A percentile compares a stretch with the other conserved stretches of the same genome.
These are phyloP conservation scores for Achaetomium macrosporum DNA, from an alignment of 2,329 filamentous ascomycete species.

Conservation along the genomic window DNA sequence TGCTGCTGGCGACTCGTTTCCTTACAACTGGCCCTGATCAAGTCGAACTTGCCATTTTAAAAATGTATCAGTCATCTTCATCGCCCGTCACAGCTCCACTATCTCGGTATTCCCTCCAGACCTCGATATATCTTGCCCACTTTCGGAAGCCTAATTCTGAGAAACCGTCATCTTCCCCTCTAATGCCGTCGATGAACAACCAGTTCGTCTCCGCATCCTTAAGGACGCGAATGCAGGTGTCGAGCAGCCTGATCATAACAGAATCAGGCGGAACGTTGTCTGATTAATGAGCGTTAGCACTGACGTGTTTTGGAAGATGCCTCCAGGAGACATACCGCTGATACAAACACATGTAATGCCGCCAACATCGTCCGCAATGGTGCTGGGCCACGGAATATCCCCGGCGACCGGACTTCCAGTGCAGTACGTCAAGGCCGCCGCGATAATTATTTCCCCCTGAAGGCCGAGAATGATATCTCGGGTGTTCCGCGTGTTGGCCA, in stretches of 20 bases:
- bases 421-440: constrained; percentile 49
- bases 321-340: constrained; percentile 40
- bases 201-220: constrained; percentile 44
- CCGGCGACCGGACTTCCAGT: constrained; percentile 42
- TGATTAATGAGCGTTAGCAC: constrained; percentile 22
- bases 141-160: constrained; percentile 47
- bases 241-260: constrained; percentile 47
- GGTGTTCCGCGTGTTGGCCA: constrained; percentile 43
- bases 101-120: constrained; percentile 51
- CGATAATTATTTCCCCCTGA: constrained; percentile 44
- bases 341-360: constrained; percentile 58
- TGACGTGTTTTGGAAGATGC: no score
- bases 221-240: constrained; percentile 45
- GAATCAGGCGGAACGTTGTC: constrained; percentile 43
- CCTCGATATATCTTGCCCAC: constrained; percentile 53
- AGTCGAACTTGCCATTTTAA: no score
- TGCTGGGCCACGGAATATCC: constrained; percentile 51
- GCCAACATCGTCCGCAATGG: constrained; percentile 46
- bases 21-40: no score
- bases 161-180: constrained; percentile 44
- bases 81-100: no score
- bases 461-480: constrained; percentile 49
- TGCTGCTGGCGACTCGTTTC: no score
- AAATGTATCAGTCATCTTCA: no score
- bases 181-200: constrained; percentile 51